These are phyloP conservation scores for Simplicillium aogashimaense DNA, from an alignment of 2,329 filamentous ascomycete species.

Conservation along the genomic window DNA sequence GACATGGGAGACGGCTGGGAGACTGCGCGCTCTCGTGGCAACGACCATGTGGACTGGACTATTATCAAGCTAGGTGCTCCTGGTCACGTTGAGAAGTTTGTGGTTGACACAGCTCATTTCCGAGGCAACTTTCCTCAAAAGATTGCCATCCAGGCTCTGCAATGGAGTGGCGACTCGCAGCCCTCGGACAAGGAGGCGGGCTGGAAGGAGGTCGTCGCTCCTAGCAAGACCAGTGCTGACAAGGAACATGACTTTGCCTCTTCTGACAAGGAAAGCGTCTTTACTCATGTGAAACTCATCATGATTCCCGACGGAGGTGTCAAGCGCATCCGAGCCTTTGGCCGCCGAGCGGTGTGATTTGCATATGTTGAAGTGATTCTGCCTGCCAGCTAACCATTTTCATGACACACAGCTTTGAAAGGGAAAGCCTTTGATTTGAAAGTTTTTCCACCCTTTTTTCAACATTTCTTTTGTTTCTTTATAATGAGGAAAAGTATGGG, in stretches of 20 bases:
- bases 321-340: conserved; percentile 60
- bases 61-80: conserved; percentile 63
- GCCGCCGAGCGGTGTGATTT: conserved; percentile 16
- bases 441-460: too few species aligned
- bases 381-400: too few species aligned
- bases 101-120: conserved; percentile 77
- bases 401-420: too few species aligned
- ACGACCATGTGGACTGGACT: conserved; percentile 71
- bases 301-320: conserved; percentile 92
- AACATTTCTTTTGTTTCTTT: too few species aligned
- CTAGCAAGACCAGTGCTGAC: conserved; percentile 63
- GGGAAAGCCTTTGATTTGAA: too few species aligned
- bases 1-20: conserved; percentile 91
- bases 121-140: conserved; percentile 76
- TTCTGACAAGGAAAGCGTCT: conserved; percentile 44
- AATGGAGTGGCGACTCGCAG: conserved; percentile 42
- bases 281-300: conserved; percentile 80
- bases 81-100: conserved; percentile 53
- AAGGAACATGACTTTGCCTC: conserved; percentile 58
- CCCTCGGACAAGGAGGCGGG: conserved; percentile 44
- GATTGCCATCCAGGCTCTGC: conserved; percentile 55
- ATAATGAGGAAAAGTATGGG: too few species aligned
- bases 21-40: conserved; percentile 63
- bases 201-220: conserved; percentile 57
- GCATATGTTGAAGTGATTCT: too few species aligned